Conservation (phyloP, 2,329 filamentous ascomycete genomes). For the Xylariaceae sp. region DNA sequence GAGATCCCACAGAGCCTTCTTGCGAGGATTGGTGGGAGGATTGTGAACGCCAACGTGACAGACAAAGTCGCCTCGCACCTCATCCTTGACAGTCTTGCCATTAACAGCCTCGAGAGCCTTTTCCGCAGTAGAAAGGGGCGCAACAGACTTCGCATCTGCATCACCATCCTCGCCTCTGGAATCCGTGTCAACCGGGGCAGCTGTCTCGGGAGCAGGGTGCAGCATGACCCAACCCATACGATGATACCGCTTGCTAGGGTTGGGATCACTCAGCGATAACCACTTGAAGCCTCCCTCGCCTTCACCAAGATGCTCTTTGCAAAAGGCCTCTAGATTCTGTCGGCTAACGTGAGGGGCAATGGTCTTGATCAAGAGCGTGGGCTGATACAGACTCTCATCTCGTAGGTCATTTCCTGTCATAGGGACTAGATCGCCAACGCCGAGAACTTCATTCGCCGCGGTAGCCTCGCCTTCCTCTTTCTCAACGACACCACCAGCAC, state of each 20-base stretch:
- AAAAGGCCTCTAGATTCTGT: conserved; percentile 87
- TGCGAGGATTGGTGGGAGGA: conserved; percentile 76
- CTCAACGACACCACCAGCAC: conserved; percentile 76
- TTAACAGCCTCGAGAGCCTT: conserved; percentile 93
- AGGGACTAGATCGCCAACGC: conserved; percentile 85
- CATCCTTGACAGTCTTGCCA: conserved; percentile 93
- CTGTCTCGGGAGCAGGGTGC: conserved; percentile 67
- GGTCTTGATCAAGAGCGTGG: conserved; percentile 94
- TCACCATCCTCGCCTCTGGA: conserved; percentile 62
- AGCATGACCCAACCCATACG: conserved; percentile 98
- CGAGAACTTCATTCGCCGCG: conserved; percentile 84
- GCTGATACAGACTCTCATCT: conserved; percentile 82
- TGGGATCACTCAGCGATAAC: conserved; percentile 92
- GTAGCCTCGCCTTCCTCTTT: conserved; percentile 95
- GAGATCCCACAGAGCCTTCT: conserved; percentile 94
- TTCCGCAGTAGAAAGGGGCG: conserved; percentile 60
- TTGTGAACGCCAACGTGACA: conserved; percentile 96
- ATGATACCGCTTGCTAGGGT: conserved; percentile 94
- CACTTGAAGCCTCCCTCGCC: conserved; percentile 90
- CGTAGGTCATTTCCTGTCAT: conserved; percentile 78
- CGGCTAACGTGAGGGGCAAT: conserved; percentile 94
- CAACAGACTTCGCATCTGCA: conserved; percentile 48
- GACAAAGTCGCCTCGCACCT: conserved; percentile 89
- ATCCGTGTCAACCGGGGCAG: conserved; percentile 64
- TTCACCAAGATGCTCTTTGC: conserved; percentile 88